Conservation (phyloP, 306 rosid genomes). For the Begonia masoniana region DNA sequence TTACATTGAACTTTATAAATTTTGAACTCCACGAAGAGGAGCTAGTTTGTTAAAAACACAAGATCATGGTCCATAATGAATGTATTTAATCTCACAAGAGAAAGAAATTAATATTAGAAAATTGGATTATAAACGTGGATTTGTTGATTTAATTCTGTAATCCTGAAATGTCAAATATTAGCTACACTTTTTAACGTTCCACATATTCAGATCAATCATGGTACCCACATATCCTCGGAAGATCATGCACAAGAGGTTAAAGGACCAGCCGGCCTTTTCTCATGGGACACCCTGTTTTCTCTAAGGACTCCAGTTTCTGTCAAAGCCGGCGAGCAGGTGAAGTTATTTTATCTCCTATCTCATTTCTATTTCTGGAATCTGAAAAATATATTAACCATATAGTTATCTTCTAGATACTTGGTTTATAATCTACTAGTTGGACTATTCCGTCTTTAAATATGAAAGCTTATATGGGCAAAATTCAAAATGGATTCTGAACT, state of each 20-base stretch:
- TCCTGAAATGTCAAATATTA: no score
- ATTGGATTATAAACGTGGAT: no score
- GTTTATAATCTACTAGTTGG: no score
- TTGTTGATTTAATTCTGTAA: no score
- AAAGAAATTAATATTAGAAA: no score
- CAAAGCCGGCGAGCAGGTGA: conserved; percentile 88
- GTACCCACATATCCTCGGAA: conserved; percentile 54
- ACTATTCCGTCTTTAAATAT: no score
- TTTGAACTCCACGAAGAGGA: not conserved
- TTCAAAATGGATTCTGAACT: no score
- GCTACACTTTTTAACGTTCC: no score
- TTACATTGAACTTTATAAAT: not conserved
- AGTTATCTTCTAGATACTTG: no score
- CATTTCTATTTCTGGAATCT: not conserved
- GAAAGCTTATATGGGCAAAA: no score
- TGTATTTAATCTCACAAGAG: not conserved
- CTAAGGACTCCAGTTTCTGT: conserved; percentile 63
- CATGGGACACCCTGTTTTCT: conserved; percentile 78
- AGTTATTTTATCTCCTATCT: not conserved
- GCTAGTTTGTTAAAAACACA: not conserved
- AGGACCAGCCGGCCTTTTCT: conserved; percentile 89
- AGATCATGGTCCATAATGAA: not conserved
- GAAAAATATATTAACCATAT: not conserved
- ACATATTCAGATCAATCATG: conserved; percentile 61
- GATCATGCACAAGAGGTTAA: conserved; percentile 74